Evolutionary conservation across 345 rosid species (phyloP).

Genomic region (Syzygium jambos): DNA sequence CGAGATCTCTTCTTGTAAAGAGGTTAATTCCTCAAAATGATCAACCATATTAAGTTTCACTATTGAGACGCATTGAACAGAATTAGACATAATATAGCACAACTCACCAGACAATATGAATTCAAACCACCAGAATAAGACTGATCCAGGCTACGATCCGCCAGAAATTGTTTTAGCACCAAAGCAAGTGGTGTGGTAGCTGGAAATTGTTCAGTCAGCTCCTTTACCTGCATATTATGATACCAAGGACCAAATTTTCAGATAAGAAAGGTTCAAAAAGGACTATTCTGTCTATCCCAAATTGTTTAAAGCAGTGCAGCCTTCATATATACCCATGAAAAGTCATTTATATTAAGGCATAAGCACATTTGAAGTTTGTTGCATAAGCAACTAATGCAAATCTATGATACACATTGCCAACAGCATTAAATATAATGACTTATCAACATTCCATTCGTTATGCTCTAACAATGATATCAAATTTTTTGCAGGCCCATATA

Average conservation of each 20-base stretch:
- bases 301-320: not conserved
- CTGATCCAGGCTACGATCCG: constrained; percentile 95
- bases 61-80: not conserved
- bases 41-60: not conserved
- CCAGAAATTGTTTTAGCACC: constrained; percentile 94
- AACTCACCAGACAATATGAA: constrained; percentile 87
- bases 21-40: not conserved
- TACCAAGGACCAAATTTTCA: constrained; percentile 7
- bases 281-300: not conserved
- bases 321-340: not conserved
- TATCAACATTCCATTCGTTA: not conserved
- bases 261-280: not conserved
- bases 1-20: not conserved
- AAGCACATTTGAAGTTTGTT: not conserved
- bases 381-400: not conserved
- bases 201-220: constrained; percentile 86
- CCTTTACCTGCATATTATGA: constrained; percentile 49
- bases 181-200: constrained; percentile 94
- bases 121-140: constrained; percentile 98
- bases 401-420: not conserved
- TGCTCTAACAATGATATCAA: not conserved
- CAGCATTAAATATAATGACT: not conserved
- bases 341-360: not conserved
- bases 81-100: not conserved
- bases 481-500: not conserved